A percentile compares a stretch with the other conserved stretches of the same genome.
Conservation (phyloP, 805 yeast genomes). For the Saccharomycopsis schoenii region DNA sequence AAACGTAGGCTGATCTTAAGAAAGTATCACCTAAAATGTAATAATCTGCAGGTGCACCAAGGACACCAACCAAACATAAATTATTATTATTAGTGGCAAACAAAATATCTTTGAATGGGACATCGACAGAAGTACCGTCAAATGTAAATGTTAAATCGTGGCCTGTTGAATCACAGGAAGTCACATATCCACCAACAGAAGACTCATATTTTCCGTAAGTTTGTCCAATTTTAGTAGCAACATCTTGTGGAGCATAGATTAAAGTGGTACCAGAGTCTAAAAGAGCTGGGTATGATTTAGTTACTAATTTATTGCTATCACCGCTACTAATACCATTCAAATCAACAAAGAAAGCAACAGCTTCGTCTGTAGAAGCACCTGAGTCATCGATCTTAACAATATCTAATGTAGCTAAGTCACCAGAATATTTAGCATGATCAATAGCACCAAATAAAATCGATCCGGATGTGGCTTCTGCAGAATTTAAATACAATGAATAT, state of each 20-base stretch:
- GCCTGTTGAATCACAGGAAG: conserved; percentile 11
- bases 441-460: conserved; percentile 35
- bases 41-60: conserved; percentile 26
- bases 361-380: conserved; percentile 26
- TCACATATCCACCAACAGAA: conserved; percentile 10
- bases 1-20: conserved; percentile 42
- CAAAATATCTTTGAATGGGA: conserved; percentile 34
- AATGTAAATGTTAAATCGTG: conserved; percentile 23
- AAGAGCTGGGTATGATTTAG: conserved; percentile 30
- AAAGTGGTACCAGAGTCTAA: conserved; percentile 37
- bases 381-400: conserved; percentile 22
- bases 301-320: conserved; percentile 17
- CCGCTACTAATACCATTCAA: conserved; percentile 9
- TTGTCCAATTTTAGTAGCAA: conserved; percentile 22
- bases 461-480: conserved; percentile 25
- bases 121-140: conserved; percentile 33
- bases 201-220: conserved; percentile 27
- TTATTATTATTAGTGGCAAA: conserved; percentile 22
- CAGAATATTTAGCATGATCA: conserved; percentile 32
- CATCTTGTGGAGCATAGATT: conserved; percentile 33
- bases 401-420: conserved; percentile 27
- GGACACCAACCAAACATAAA: conserved; percentile 38
- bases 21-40: conserved; percentile 46
- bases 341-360: conserved; percentile 20
- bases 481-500: conserved; percentile 38